These are phyloP conservation scores for Arachis stenosperma DNA, from an alignment of 306 rosid species.

Conservation along the genomic window DNA sequence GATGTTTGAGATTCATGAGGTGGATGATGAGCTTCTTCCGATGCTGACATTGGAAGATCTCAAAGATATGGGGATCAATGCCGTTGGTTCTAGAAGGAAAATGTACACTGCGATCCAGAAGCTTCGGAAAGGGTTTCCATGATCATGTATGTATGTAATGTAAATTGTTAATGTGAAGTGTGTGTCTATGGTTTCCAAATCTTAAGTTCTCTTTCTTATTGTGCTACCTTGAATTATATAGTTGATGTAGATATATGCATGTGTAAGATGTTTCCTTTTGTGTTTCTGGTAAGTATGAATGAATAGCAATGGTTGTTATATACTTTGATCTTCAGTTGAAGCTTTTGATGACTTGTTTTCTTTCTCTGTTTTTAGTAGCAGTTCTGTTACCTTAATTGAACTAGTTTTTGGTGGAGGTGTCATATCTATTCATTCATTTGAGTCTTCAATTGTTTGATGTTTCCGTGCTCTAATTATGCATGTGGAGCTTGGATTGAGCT, in stretches of 20 bases:
- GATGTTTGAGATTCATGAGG: slow-evolving; percentile 77
- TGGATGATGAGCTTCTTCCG: slow-evolving; percentile 74
- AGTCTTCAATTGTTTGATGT: slow-evolving; percentile 4
- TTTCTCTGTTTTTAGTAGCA: slow-evolving; percentile 6
- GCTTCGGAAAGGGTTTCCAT: slow-evolving; percentile 59
- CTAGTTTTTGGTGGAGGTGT: neutral
- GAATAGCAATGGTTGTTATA: neutral
- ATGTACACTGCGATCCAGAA: slow-evolving; percentile 70
- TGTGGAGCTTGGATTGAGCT: neutral
- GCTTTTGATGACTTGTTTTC: slow-evolving; percentile 11
- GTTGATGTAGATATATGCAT: slow-evolving; percentile 33
- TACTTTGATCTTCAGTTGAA: slow-evolving; percentile 1
- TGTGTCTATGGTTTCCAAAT: slow-evolving; percentile 13
- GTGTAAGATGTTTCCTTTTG: slow-evolving; percentile 23
- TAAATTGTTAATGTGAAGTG: neutral
- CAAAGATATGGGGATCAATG: slow-evolving; percentile 78
- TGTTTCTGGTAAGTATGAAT: slow-evolving; percentile 14
- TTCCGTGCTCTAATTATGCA: neutral
- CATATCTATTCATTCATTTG: neutral
- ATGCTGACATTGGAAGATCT: slow-evolving; percentile 80
- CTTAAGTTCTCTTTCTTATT: slow-evolving; percentile 22
- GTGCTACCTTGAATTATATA: slow-evolving; percentile 8
- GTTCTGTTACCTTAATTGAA: neutral
- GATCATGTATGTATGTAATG: slow-evolving; percentile 19
- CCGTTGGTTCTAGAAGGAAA: slow-evolving; percentile 76